Evolutionary conservation across 1,139 yeast genomes (phyloP).

Genomic region (Debaryomycetaceae sp.): DNA sequence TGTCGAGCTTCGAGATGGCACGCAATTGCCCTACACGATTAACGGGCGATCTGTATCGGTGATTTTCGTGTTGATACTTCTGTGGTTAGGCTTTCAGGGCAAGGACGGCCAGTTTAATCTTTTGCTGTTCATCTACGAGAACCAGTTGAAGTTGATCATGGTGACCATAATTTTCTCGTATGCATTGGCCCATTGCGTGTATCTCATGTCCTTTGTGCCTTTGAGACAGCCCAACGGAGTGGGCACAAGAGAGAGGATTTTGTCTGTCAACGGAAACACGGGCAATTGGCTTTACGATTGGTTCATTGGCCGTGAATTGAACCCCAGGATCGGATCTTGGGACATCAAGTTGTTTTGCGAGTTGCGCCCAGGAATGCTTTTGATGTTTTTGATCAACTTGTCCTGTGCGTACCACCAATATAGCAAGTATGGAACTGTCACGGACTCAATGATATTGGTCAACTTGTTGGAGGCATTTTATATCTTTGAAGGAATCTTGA

Average conservation of each 20-base stretch:
- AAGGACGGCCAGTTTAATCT: conserved; percentile 65
- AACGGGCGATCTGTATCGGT: conserved; percentile 67
- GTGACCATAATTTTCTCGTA: conserved; percentile 65
- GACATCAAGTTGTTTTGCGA: conserved; percentile 92
- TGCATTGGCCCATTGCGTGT: conserved; percentile 60
- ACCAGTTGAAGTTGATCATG: conserved; percentile 62
- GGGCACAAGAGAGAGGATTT: conserved; percentile 61
- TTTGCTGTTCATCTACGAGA: conserved; percentile 66
- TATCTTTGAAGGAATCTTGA: conserved; percentile 85
- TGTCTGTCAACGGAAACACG: conserved; percentile 86
- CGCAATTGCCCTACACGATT: conserved; percentile 67
- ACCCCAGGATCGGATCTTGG: conserved; percentile 82
- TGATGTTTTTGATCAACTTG: conserved; percentile 79
- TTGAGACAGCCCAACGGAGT: conserved; percentile 46
- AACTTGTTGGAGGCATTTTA: conserved; percentile 73
- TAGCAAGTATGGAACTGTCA: conserved; percentile 52
- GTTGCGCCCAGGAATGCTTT: conserved; percentile 87
- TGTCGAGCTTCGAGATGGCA: conserved; percentile 70
- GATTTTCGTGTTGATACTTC: conserved; percentile 43
- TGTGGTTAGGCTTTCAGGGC: conserved; percentile 48
- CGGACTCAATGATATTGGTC: conserved; percentile 72
- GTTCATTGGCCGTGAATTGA: conserved; percentile 95
- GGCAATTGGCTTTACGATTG: conserved; percentile 78
- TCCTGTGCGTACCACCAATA: conserved; percentile 83
- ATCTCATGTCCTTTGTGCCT: conserved; percentile 64